Evolutionary conservation across 441 rosid species (phyloP).

Genomic region (Gossypium schwendimanii): DNA sequence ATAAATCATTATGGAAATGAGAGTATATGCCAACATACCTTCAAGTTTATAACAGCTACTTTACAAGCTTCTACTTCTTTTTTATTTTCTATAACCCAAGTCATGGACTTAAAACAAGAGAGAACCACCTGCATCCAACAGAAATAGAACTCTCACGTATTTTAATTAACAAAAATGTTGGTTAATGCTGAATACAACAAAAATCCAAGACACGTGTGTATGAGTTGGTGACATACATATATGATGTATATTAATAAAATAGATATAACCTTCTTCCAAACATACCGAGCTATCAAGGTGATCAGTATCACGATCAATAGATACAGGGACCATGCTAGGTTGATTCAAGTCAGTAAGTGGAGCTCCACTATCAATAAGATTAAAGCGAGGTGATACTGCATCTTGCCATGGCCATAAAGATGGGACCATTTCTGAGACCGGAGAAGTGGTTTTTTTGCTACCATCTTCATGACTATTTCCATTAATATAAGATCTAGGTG

Average conservation of each 20-base stretch:
- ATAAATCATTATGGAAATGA: background rate
- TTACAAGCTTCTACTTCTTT: slow-evolving; percentile 31
- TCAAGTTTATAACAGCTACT: slow-evolving; percentile 59
- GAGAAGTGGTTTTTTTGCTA: slow-evolving; percentile 27
- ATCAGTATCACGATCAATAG: slow-evolving; percentile 35
- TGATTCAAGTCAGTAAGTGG: slow-evolving; percentile 49
- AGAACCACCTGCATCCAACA: slow-evolving; percentile 44
- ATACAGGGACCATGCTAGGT: slow-evolving; percentile 45
- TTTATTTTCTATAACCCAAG: slow-evolving; percentile 59
- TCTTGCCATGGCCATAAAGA: slow-evolving; percentile 62
- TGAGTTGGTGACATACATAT: slow-evolving; percentile 9
- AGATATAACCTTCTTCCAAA: background rate
- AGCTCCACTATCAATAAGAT: slow-evolving; percentile 44
- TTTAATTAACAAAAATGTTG: background rate
- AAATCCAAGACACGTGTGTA: background rate
- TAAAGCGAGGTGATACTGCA: slow-evolving; percentile 29
- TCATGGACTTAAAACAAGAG: slow-evolving; percentile 60
- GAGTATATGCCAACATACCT: slow-evolving; percentile 27
- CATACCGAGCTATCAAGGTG: slow-evolving; percentile 40
- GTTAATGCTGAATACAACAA: background rate
- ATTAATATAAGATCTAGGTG: slow-evolving; percentile 31
- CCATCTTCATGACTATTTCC: slow-evolving; percentile 36
- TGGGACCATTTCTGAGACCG: slow-evolving; percentile 34
- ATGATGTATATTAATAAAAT: background rate
- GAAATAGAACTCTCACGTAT: background rate